Evolutionary conservation across 257 asterid genomes (phyloP), one percentile per base, ranked within the genome.

Genomic region (Primulina tabacum): DNA sequence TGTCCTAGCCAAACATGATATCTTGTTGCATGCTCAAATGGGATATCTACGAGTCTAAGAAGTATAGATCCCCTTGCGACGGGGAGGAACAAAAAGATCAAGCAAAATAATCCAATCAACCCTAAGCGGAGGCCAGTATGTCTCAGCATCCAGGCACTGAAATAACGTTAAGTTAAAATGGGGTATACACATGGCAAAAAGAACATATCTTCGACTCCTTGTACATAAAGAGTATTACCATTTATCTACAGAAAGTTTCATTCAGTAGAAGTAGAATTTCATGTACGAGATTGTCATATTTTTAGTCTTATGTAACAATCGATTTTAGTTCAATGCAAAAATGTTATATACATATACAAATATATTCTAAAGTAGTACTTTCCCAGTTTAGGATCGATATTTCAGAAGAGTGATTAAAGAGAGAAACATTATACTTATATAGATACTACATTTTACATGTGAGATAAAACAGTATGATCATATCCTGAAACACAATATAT

Each of bases 1-100:
- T 92, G 98, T 67, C 98, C 98, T 62, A 92, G 71, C 98, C 98
- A 92, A 70, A 89, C 96, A 78, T 92, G 98, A 71, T 92, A 92
- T 75, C 88, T 75, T 3, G 95, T 84, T 16, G 92, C 98, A 24
- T 92, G 97, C 76, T 92, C 98, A 66, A 89, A 92, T 4, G 98
- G 98, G 63, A 92, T 88, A 58, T 88, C 91, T 65, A 88, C 73
- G 8, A 82, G 88, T 24, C 89, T 87, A 43, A 92, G 89, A 74
- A 92, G 96, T 79, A 88, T 64, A 0, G 97, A 90, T 16, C 98
- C 98, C 26, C 97, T 79, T 62, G 97, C 81, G 40, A 89, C 58
- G 0, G 97, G 98, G 16, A 92, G 67, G 75, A 92, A 89, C 71
- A 92, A 67, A 58, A 92, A 77, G 4, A 82, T 88, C 69, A 86